Evolutionary conservation across 768 basidiomycete species (phyloP), one percentile per base, ranked within the genome.

Genomic region (Floccularia luteovirens): DNA sequence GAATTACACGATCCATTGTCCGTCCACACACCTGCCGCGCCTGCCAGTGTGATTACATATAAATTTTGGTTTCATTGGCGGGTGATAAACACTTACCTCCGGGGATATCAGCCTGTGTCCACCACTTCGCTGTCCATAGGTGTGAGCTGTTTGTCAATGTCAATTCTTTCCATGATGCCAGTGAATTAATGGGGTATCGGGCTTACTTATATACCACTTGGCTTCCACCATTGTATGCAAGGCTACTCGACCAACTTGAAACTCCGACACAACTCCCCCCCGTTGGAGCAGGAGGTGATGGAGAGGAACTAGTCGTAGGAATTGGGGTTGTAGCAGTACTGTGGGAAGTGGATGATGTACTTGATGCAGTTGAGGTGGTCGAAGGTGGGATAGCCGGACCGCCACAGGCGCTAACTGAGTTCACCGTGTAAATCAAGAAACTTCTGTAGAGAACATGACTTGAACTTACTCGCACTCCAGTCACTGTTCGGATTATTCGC

Each of bases 391-490:
- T 41, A 12, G 48, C 54, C 20, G 57, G 52, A 25, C 64, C 61
- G 8, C 64, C 60, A 37, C 77, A 79, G 12, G 74, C 76, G 49
- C 74, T 76, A 48, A 79, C 77, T 79, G 32, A 25, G 31, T 25
- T 5, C 27, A 23, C 43, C 31, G n/a, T 36, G 17, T 36, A 31
- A 24, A 24, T 36, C 6, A 32, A 19, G 30, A 8, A 22, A 33
- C 20, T 16, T n/a, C 14, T 17, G 24, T 33, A 12, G 13, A 36
- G 31, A 17, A 10, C 21, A 20, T 5, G n/a, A n/a, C n/a, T n/a
- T n/a, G n/a, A n/a, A 60, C 74, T 45, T 55, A 83, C 81, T 72
- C 21, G 79, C 70, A 44, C 72, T 73, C 80, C 77, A 82, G 31
- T 80, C 79, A n/a, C 66, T 64, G 50, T 66, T 75, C 10, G 72